A percentile compares a stretch with the other conserved stretches of the same genome.
Conservation (phyloP, 2,329 filamentous ascomycete species). For the Ophiocordyceps camponoti-leonardi region DNA sequence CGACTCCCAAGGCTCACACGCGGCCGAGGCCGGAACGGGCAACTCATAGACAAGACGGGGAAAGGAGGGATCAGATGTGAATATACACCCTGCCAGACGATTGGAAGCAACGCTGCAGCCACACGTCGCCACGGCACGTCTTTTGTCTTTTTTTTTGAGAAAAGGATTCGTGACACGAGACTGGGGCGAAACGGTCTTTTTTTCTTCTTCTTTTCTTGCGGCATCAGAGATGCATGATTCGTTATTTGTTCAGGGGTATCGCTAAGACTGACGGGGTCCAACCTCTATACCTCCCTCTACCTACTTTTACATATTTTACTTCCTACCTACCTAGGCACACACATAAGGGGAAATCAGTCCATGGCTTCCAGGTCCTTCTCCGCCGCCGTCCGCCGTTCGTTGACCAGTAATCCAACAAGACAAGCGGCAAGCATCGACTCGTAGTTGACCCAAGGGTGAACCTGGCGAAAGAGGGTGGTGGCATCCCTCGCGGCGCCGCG, state of each 20-base stretch:
- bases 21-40: neutral
- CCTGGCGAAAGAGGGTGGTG: constrained; percentile 45
- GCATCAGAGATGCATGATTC: neutral
- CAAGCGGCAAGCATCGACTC: constrained; percentile 51
- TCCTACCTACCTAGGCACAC: no score
- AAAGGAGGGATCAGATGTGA: neutral
- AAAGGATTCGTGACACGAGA: neutral
- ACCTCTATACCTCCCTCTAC: neutral
- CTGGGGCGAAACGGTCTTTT: neutral
- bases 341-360: constrained; percentile 24
- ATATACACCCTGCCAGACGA: neutral
- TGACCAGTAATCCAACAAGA: constrained; percentile 44
- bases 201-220: no score
- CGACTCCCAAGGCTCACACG: neutral
- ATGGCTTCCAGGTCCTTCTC: constrained; percentile 38
- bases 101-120: neutral
- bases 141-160: neutral
- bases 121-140: neutral
- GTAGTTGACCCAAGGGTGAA: constrained; percentile 58
- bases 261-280: neutral
- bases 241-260: neutral
- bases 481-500: constrained; percentile 44
- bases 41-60: constrained; percentile 2
- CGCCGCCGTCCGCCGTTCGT: constrained; percentile 25
- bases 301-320: neutral